These are phyloP conservation scores for Stagonosporopsis cucurbitacearum DNA, from an alignment of 2,329 filamentous ascomycete species.

Conservation along the genomic window DNA sequence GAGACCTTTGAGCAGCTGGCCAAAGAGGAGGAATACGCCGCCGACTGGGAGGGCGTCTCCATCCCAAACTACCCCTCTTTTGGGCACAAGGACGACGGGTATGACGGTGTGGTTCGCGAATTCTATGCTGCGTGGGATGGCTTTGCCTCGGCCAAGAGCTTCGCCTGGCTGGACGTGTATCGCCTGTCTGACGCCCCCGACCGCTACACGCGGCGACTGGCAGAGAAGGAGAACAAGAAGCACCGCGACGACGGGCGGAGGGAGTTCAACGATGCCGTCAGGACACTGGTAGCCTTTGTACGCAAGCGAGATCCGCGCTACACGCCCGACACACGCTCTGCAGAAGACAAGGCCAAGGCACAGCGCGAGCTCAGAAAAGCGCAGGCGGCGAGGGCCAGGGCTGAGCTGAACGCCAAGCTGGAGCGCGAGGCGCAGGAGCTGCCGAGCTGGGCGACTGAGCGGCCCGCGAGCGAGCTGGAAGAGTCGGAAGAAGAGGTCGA, in stretches of 20 bases:
- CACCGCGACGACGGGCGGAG: slow-evolving; percentile 79
- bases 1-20: slow-evolving; percentile 82
- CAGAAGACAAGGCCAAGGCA: slow-evolving; percentile 79
- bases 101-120: slow-evolving; percentile 75
- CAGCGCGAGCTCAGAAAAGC: slow-evolving; percentile 80
- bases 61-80: slow-evolving; percentile 79
- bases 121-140: slow-evolving; percentile 84
- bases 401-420: slow-evolving; percentile 78
- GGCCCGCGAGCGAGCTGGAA: slow-evolving; percentile 61
- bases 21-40: slow-evolving; percentile 78
- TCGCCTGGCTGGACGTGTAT: slow-evolving; percentile 88
- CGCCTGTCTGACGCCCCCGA: slow-evolving; percentile 86
- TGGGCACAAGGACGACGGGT: slow-evolving; percentile 75
- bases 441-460: slow-evolving; percentile 76
- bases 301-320: slow-evolving; percentile 91
- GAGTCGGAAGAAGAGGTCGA: slow-evolving; percentile 57
- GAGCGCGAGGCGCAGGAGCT: slow-evolving; percentile 68
- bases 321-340: slow-evolving; percentile 75
- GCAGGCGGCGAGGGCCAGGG: slow-evolving; percentile 82
- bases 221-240: slow-evolving; percentile 95
- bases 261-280: slow-evolving; percentile 92
- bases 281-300: slow-evolving; percentile 84
- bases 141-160: slow-evolving; percentile 85
- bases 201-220: slow-evolving; percentile 77
- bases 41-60: slow-evolving; percentile 69